Base-by-base conservation (phyloP, 495 filamentous ascomycete species). In the Podospora didyma region DNA sequence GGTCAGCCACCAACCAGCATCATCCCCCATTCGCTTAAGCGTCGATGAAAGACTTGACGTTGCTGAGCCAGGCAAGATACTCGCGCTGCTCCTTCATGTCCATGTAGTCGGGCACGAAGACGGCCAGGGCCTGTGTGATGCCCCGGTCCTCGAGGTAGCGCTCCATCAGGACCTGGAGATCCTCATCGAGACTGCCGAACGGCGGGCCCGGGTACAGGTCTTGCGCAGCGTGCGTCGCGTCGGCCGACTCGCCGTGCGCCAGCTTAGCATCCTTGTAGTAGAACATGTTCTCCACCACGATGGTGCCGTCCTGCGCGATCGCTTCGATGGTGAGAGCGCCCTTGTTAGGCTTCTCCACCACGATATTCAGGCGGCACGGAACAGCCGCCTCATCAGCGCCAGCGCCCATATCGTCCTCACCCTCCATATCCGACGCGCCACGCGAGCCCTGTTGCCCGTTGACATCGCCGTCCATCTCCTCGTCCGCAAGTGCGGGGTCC, bases 51-150 rank as follows among this genome's bases (percentile, higher is more conserved):
- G 70, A 73, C 82, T 89, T 92, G 75, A 93, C 82, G 63, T 85
- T 91, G 62, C 86, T 83, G 69, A 99, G 77, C 94, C 94, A 99
- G 57, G 78, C 76, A 42, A 93, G 70, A 73, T 99, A 99, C 80
- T 99, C 94, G 81, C 85, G 89, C 84, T 99, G 93, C 83, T 99
- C 94, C 86, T 99, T 99, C 74, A 88, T 85, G 72, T 97, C 90
- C 67, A 97, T 93, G 76, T 96, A 99, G 69, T 97, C 93, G 50
- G 92, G 92, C 49, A 96, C 84, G 74, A 96, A 96, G 59, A 90
- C 75, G 54, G 91, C 92, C 65, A 99, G 80, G 58, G 86, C 82
- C 56, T 89, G 86, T 67, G 94, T 89, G 74, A 99, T 82, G 57
- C 94, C 93, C 64, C 94, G 82, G 80, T 95, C 94, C 72, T 96